Conservation (phyloP, 2,329 filamentous ascomycete species). For the Stagonosporopsis tanaceti region DNA sequence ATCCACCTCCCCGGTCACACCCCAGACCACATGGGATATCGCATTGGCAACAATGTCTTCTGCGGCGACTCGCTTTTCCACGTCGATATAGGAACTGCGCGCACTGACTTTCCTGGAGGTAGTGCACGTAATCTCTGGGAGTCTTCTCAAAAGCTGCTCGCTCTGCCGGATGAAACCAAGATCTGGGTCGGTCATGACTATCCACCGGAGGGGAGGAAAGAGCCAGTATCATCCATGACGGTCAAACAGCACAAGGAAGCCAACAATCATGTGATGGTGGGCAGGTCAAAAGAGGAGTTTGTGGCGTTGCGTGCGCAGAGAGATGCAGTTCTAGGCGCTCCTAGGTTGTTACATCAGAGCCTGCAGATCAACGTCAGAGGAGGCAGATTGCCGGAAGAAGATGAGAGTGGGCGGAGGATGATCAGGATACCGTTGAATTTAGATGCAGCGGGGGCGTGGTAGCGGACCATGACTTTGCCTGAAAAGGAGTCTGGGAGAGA, state of each 20-base stretch:
- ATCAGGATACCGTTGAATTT: conserved; percentile 1
- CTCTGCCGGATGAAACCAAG: conserved; percentile 37
- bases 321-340: conserved; percentile 42
- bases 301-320: conserved; percentile 40
- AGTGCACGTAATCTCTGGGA: conserved; percentile 36
- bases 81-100: conserved; percentile 44
- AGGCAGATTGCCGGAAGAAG: conserved; percentile 40
- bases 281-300: conserved; percentile 43
- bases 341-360: conserved; percentile 48
- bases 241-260: conserved; percentile 44
- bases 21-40: conserved; percentile 67
- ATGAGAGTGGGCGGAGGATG: conserved; percentile 7
- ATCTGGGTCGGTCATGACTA: conserved; percentile 51
- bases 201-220: conserved; percentile 29
- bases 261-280: conserved; percentile 48
- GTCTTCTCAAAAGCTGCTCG: conserved; percentile 39
- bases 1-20: conserved; percentile 69
- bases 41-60: conserved; percentile 56
- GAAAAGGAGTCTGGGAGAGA: background rate
- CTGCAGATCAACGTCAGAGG: conserved; percentile 54
- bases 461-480: background rate
- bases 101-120: conserved; percentile 49
- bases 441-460: background rate
- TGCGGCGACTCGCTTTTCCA: conserved; percentile 49
- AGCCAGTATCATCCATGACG: conserved; percentile 43